These are phyloP conservation scores for Sphaerulina musiva DNA, from an alignment of 2,329 filamentous ascomycete genomes.

Conservation along the genomic window DNA sequence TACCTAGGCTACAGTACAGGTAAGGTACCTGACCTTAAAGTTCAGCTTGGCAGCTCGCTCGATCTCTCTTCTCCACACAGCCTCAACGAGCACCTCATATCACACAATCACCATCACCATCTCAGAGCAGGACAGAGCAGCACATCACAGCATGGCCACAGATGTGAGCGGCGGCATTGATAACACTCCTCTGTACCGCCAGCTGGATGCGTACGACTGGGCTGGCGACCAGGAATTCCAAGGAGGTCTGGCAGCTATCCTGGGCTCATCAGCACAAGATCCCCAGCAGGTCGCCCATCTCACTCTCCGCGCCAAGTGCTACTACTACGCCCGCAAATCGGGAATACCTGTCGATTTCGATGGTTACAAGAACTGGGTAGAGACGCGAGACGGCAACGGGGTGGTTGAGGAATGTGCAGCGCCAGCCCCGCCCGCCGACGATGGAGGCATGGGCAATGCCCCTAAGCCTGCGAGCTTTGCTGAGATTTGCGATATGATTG, in stretches of 20 bases:
- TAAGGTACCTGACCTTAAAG: background rate
- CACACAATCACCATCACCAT: background rate
- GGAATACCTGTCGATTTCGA: slow-evolving; percentile 56
- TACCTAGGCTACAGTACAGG: background rate
- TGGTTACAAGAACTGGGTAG: slow-evolving; percentile 61
- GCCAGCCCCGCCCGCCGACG: slow-evolving; percentile 1
- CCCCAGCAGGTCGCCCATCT: slow-evolving; percentile 51
- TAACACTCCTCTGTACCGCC: slow-evolving; percentile 44
- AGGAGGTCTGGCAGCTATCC: slow-evolving; percentile 59
- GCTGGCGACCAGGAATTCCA: slow-evolving; percentile 62
- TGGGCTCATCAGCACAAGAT: slow-evolving; percentile 51
- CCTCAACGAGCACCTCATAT: no score
- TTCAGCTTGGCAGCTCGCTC: no score
- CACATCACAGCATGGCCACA: slow-evolving; percentile 18
- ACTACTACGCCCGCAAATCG: slow-evolving; percentile 52
- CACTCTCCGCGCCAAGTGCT: slow-evolving; percentile 61
- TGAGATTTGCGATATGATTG: slow-evolving; percentile 78
- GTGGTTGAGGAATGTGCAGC: background rate
- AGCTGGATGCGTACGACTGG: slow-evolving; percentile 63
- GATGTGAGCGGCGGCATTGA: slow-evolving; percentile 15
- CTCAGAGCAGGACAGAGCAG: background rate
- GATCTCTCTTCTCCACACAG: no score
- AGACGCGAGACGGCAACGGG: slow-evolving; percentile 16
- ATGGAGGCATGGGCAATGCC: slow-evolving; percentile 43
- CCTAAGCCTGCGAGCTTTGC: slow-evolving; percentile 77